These are phyloP conservation scores for Cystoderma amianthinum DNA, from an alignment of 768 basidiomycete species.

Conservation along the genomic window DNA sequence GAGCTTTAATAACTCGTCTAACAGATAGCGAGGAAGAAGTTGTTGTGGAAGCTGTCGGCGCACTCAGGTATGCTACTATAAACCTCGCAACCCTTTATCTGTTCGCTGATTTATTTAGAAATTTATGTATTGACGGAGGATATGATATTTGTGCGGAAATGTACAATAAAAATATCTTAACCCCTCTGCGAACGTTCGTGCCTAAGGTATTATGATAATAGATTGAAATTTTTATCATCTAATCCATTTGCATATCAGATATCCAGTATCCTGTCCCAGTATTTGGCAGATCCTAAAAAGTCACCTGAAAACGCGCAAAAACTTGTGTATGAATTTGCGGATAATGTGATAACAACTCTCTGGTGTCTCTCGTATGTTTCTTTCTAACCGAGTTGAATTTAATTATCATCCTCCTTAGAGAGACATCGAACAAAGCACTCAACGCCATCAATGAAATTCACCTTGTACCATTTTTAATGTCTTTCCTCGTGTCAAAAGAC, in stretches of 20 bases:
- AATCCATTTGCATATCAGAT: slow-evolving; percentile 40
- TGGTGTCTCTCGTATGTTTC: slow-evolving; percentile 91
- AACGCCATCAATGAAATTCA: slow-evolving; percentile 78
- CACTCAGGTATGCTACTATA: slow-evolving; percentile 71
- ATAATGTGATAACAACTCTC: slow-evolving; percentile 86
- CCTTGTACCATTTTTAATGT: slow-evolving; percentile 80
- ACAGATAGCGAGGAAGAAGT: slow-evolving; percentile 91
- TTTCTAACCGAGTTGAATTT: neutral
- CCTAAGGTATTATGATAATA: slow-evolving; percentile 58
- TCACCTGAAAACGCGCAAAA: slow-evolving; percentile 65
- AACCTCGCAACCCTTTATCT: too few relatives aligned
- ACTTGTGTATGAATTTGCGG: slow-evolving; percentile 81
- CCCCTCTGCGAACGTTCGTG: slow-evolving; percentile 67
- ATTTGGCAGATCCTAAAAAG: slow-evolving; percentile 51
- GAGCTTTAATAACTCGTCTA: slow-evolving; percentile 77
- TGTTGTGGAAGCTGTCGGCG: slow-evolving; percentile 81
- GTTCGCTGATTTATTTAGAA: too few relatives aligned
- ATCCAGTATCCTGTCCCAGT: slow-evolving; percentile 62
- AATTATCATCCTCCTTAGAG: slow-evolving; percentile 41
- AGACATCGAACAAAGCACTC: slow-evolving; percentile 90
- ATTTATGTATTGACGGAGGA: slow-evolving; percentile 91
- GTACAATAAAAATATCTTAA: slow-evolving; percentile 92
- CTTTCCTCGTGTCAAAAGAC: slow-evolving; percentile 72
- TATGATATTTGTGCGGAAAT: slow-evolving; percentile 95
- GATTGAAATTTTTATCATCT: neutral